phyloP scores from a whole-genome alignment of 345 rosid species.

The Euphorbia tirucalli region DNA sequence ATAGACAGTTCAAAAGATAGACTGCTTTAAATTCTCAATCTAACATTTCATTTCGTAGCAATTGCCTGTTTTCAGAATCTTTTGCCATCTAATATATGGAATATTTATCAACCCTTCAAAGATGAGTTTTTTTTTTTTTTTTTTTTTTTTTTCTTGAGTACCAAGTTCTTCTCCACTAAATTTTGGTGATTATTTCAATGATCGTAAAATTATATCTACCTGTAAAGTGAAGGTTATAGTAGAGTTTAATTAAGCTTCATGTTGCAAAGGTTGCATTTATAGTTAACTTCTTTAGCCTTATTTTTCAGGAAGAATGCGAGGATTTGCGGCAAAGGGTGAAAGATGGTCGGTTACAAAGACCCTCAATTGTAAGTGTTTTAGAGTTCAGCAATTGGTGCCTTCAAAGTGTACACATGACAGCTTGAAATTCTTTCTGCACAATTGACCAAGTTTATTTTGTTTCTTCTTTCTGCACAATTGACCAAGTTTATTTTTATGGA shows the following conservation, averaged over 20 bases:
- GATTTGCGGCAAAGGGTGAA: conserved; percentile 42
- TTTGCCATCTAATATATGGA: no score
- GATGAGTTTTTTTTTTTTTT: no score
- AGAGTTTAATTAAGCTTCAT: neutral
- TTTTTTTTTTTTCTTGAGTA: no score
- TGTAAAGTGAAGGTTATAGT: neutral
- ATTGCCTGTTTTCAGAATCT: neutral
- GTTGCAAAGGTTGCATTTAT: neutral
- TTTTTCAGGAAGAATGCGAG: conserved; percentile 54
- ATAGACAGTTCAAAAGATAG: neutral
- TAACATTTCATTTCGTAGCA: neutral
- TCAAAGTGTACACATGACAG: neutral
- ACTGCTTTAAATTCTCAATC: no score
- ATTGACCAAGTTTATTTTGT: neutral
- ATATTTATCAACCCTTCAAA: neutral
- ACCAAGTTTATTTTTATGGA: no score
- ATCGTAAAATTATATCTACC: neutral
- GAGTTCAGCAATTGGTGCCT: neutral
- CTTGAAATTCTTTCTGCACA: neutral
- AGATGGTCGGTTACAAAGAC: conserved; percentile 32
- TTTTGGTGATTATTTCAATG: neutral
- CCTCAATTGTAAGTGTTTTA: conserved; percentile 36
- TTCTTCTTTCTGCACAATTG: no score
- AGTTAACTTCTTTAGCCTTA: neutral
- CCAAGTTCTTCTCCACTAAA: no score